These are phyloP conservation scores for Boletus rubescentipes DNA, from an alignment of 768 basidiomycete genomes.

Conservation along the genomic window DNA sequence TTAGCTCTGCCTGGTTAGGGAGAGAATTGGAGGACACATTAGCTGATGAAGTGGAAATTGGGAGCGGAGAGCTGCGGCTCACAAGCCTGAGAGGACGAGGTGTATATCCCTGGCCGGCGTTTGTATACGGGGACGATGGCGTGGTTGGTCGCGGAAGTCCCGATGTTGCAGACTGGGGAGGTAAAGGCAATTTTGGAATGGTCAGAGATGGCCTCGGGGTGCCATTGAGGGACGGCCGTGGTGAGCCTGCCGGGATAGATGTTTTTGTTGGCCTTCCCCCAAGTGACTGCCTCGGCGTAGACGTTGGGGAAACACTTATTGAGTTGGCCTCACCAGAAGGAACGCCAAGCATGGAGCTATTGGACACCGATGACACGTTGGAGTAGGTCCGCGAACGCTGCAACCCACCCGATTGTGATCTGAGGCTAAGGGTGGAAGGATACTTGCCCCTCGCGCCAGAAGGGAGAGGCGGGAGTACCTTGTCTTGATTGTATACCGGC, in stretches of 20 bases:
- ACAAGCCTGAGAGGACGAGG: slow-evolving; percentile 29
- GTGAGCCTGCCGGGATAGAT: slow-evolving; percentile 5
- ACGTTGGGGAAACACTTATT: slow-evolving; percentile 9
- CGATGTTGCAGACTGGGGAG: slow-evolving; percentile 11
- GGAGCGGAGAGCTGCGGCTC: slow-evolving; percentile 17
- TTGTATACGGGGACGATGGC: slow-evolving; percentile 10
- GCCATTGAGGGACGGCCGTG: slow-evolving; percentile 20
- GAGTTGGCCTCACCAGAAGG: slow-evolving; percentile 7
- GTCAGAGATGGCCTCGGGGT: slow-evolving; percentile 26
- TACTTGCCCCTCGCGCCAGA: slow-evolving; percentile 14
- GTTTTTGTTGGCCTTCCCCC: slow-evolving; percentile 7
- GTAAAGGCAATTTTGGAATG: slow-evolving; percentile 26
- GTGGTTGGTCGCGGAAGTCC: slow-evolving; percentile 23
- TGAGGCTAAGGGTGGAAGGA: slow-evolving; percentile 18
- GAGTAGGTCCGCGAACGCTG: slow-evolving; percentile 36
- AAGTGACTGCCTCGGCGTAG: slow-evolving; percentile 14
- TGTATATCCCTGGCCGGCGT: slow-evolving; percentile 12
- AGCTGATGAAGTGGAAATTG: not conserved
- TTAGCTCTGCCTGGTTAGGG: slow-evolving; percentile 9
- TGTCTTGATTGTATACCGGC: slow-evolving; percentile 24
- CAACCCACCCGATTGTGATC: slow-evolving; percentile 4
- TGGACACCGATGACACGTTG: slow-evolving; percentile 29
- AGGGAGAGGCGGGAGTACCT: slow-evolving; percentile 35
- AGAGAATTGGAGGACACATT: not conserved
- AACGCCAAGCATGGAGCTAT: slow-evolving; percentile 13